These are phyloP conservation scores for Rhizomucor miehei DNA, from an alignment of 371 early-diverging fungal genomes.

Conservation along the genomic window DNA sequence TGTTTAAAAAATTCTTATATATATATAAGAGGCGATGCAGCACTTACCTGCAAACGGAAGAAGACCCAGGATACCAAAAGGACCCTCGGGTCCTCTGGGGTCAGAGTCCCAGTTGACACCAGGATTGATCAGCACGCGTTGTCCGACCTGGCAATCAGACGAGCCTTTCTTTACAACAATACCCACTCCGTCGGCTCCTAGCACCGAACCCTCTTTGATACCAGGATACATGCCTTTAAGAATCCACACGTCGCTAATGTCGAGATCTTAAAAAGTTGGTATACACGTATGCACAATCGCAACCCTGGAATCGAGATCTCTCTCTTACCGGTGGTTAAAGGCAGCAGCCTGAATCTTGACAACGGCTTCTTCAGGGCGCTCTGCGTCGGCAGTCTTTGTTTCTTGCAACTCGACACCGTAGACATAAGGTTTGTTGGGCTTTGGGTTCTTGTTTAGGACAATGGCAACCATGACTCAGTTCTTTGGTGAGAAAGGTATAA, in stretches of 20 bases:
- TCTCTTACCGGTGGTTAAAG: conserved; percentile 64
- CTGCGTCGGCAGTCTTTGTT: neutral
- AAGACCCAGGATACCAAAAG: conserved; percentile 56
- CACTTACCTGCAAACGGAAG: conserved; percentile 48
- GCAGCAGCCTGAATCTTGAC: conserved; percentile 64
- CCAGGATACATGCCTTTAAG: conserved; percentile 51
- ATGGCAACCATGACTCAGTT: conserved; percentile 18
- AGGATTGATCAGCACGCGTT: conserved; percentile 56
- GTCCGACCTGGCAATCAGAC: conserved; percentile 22
- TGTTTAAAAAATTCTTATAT: no score
- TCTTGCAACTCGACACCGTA: conserved; percentile 27
- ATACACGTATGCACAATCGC: no score
- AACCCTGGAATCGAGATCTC: no score
- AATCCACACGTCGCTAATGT: conserved; percentile 54
- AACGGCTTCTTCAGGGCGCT: conserved; percentile 34
- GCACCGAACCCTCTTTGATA: conserved; percentile 44
- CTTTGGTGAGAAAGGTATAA: no score
- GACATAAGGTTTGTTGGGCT: conserved; percentile 9
- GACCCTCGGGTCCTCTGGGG: conserved; percentile 59
- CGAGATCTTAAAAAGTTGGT: conserved; percentile 3
- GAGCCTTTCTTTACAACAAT: conserved; percentile 25
- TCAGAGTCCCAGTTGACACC: conserved; percentile 57
- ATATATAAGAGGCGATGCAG: no score
- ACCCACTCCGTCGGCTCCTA: conserved; percentile 66
- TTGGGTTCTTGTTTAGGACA: conserved; percentile 10